Percentiles rank a stretch among this genome's conserved stretches.
phyloP scores from a whole-genome alignment of 192 early-diverging fungal genomes.

The Backusella circina region DNA sequence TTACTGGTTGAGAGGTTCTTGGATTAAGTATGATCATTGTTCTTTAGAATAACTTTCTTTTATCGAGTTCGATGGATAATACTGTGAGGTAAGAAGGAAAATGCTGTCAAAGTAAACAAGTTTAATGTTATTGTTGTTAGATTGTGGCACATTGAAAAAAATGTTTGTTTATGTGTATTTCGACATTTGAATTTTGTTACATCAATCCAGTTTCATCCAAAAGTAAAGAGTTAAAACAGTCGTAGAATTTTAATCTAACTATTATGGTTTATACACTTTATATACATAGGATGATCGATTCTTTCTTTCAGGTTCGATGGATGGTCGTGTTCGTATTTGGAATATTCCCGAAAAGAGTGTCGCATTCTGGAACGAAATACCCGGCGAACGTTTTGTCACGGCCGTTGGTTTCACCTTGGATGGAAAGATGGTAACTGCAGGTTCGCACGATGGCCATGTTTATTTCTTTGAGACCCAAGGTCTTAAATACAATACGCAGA shows the following conservation, averaged over 20 bases:
- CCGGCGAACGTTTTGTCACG: constrained; percentile 68
- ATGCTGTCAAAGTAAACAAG: neutral
- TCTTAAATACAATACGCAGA: constrained; percentile 76
- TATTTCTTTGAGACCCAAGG: constrained; percentile 77
- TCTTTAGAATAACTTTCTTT: constrained; percentile 64
- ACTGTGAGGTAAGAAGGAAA: constrained; percentile 54
- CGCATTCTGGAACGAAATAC: constrained; percentile 66
- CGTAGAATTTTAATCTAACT: neutral
- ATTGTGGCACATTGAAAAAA: constrained; percentile 74
- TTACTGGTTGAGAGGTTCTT: neutral
- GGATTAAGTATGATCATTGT: neutral
- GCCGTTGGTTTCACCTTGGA: constrained; percentile 68
- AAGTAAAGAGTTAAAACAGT: constrained; percentile 17
- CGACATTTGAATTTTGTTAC: constrained; percentile 76
- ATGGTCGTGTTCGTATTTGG: constrained; percentile 76
- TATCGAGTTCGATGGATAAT: constrained; percentile 78
- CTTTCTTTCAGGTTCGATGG: constrained; percentile 66
- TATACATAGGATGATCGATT: constrained; percentile 26
- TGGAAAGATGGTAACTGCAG: constrained; percentile 64
- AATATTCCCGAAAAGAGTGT: constrained; percentile 71
- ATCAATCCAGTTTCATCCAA: constrained; percentile 75
- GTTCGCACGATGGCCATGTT: constrained; percentile 69
- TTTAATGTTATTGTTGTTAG: constrained; percentile 18
- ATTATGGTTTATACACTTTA: neutral
- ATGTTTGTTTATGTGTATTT: constrained; percentile 76